Conservation (phyloP, 164 flowering plant genomes). For the Euptelea pleiosperma region DNA sequence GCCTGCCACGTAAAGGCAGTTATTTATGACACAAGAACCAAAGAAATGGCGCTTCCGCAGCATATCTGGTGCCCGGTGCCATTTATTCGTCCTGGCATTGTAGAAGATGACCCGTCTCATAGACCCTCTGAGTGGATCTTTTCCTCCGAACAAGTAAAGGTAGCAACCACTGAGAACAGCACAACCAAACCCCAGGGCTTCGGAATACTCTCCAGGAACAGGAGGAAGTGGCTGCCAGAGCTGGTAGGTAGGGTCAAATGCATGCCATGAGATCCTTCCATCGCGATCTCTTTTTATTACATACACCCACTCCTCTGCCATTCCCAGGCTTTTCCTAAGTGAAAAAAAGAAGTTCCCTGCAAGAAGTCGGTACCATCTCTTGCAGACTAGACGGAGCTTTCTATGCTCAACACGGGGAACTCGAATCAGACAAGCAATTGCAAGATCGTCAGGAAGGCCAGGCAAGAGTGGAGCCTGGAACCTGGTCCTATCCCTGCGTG, state of each 20-base stretch:
- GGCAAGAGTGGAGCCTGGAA: slow-evolving; percentile 84
- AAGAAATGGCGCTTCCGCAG: slow-evolving; percentile 85
- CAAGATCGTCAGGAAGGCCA: slow-evolving; percentile 97
- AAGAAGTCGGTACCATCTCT: slow-evolving; percentile 84
- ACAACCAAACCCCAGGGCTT: slow-evolving; percentile 88
- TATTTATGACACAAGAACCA: slow-evolving; percentile 90
- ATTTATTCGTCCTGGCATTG: slow-evolving; percentile 86
- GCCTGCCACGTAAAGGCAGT: slow-evolving; percentile 92
- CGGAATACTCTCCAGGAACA: slow-evolving; percentile 80
- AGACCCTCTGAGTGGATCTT: slow-evolving; percentile 83
- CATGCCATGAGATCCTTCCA: slow-evolving; percentile 91
- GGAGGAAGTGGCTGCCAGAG: slow-evolving; percentile 97
- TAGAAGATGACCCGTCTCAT: slow-evolving; percentile 86
- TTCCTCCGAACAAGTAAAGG: slow-evolving; percentile 87
- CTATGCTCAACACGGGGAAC: slow-evolving; percentile 91
- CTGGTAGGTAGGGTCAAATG: slow-evolving; percentile 84
- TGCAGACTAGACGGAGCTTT: slow-evolving; percentile 88
- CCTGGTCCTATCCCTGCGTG: slow-evolving; percentile 67
- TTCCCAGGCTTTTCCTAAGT: slow-evolving; percentile 69
- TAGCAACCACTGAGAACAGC: slow-evolving; percentile 92
- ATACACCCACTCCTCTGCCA: slow-evolving; percentile 98
- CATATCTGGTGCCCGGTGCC: slow-evolving; percentile 96
- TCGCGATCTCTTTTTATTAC: slow-evolving; percentile 93
- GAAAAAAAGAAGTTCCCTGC: slow-evolving; percentile 85
- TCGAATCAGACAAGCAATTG: slow-evolving; percentile 85